These are phyloP conservation scores for Mortierella sp. DNA, from an alignment of 371 early-diverging fungal genomes.

Conservation along the genomic window DNA sequence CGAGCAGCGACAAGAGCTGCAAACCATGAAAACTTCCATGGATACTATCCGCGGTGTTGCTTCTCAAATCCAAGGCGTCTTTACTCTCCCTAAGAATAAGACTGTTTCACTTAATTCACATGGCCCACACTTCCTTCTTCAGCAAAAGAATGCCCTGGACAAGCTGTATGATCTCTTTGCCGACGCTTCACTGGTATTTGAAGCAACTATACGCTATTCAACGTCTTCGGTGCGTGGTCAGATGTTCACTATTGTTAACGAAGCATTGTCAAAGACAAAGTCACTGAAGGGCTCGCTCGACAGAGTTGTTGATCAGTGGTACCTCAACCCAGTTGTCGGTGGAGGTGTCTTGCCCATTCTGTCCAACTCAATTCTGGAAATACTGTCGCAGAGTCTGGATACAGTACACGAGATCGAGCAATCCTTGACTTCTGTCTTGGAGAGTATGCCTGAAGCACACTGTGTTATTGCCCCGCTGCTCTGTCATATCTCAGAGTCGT, in stretches of 20 bases:
- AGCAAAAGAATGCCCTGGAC: constrained; percentile 65
- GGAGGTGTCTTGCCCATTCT: constrained; percentile 44
- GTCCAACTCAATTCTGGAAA: constrained; percentile 31
- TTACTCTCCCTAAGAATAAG: constrained; percentile 27
- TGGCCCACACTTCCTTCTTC: constrained; percentile 54
- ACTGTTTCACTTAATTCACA: constrained; percentile 34
- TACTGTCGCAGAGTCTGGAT: constrained; percentile 32
- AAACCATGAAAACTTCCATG: constrained; percentile 48
- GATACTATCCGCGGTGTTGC: constrained; percentile 50
- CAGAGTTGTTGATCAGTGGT: constrained; percentile 45
- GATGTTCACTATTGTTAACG: constrained; percentile 31
- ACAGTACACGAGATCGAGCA: constrained; percentile 43
- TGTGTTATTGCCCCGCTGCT: constrained; percentile 33
- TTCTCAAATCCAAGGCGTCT: constrained; percentile 49
- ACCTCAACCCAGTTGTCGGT: constrained; percentile 36
- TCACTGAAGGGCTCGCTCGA: constrained; percentile 45
- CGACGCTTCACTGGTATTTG: constrained; percentile 52
- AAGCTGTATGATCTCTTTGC: constrained; percentile 60
- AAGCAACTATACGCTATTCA: constrained; percentile 47
- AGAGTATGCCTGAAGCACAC: constrained; percentile 51
- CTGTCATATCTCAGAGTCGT: constrained; percentile 54
- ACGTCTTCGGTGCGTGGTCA: constrained; percentile 33
- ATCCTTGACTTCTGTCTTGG: constrained; percentile 24
- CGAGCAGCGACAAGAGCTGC: constrained; percentile 69
- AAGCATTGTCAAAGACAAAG: constrained; percentile 28